phyloP scores from a whole-genome alignment of 2,329 filamentous ascomycete genomes.

The Thielaviopsis ethacetica region DNA sequence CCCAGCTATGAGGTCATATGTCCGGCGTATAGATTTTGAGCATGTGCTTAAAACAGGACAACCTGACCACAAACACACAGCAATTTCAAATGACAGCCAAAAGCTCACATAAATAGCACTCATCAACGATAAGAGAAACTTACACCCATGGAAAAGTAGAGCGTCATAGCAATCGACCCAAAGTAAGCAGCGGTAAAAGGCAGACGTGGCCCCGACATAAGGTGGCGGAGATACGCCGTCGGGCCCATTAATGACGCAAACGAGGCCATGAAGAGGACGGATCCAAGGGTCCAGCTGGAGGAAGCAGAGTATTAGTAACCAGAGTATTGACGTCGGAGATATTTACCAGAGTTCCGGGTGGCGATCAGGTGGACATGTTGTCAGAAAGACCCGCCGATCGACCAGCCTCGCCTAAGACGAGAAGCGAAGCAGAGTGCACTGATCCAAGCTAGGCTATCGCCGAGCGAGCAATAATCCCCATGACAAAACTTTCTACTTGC shows the following conservation, averaged over 20 bases:
- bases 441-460: background rate
- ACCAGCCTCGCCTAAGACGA: background rate
- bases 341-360: background rate
- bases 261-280: slow-evolving; percentile 73
- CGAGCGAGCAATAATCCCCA: background rate
- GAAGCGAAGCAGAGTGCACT: background rate
- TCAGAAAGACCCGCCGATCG: background rate
- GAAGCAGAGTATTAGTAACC: slow-evolving; percentile 12
- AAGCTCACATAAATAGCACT: background rate
- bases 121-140: slow-evolving; percentile 26
- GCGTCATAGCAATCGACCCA: slow-evolving; percentile 73
- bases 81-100: background rate
- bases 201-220: slow-evolving; percentile 67
- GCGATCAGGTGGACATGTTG: background rate
- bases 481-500: background rate
- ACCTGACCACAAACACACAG: background rate
- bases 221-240: slow-evolving; percentile 63
- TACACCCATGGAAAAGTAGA: slow-evolving; percentile 87
- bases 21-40: background rate
- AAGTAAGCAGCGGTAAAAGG: slow-evolving; percentile 94
- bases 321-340: slow-evolving; percentile 16
- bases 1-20: background rate
- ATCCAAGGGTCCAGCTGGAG: slow-evolving; percentile 83
- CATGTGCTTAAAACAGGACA: background rate
- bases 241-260: slow-evolving; percentile 94